phyloP scores from a whole-genome alignment of 2,329 filamentous ascomycete species.

The Curvularia spicifera region DNA sequence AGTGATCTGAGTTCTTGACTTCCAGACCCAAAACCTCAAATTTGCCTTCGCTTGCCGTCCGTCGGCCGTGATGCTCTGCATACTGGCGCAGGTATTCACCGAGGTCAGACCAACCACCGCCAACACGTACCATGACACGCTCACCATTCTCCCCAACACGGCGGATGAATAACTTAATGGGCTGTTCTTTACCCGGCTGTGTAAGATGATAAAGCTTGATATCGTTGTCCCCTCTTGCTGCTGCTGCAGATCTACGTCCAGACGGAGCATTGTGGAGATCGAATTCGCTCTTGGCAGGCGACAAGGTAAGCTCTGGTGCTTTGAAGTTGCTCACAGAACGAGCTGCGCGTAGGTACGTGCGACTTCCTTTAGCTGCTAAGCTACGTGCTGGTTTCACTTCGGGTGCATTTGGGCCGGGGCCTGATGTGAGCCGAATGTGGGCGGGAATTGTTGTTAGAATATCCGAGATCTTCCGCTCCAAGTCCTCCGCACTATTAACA shows the following conservation, averaged over 20 bases:
- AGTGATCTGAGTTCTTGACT: constrained; percentile 34
- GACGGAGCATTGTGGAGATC: constrained; percentile 34
- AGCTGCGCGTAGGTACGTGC: constrained; percentile 40
- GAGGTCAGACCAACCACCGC: constrained; percentile 96
- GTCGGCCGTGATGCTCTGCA: constrained; percentile 86
- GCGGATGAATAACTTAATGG: constrained; percentile 93
- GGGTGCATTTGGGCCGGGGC: constrained; percentile 38
- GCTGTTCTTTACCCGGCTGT: constrained; percentile 79
- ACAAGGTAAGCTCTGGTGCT: constrained; percentile 47
- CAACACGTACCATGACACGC: constrained; percentile 96
- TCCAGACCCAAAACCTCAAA: constrained; percentile 63
- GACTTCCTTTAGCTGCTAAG: constrained; percentile 38
- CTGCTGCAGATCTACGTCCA: constrained; percentile 39
- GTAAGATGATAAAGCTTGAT: constrained; percentile 94
- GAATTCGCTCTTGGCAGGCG: constrained; percentile 45
- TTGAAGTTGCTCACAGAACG: constrained; percentile 43
- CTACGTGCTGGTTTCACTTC: constrained; percentile 39
- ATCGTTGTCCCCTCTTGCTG: constrained; percentile 58
- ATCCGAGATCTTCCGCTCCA: constrained; percentile 80
- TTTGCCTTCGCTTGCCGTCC: constrained; percentile 61
- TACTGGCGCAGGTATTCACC: constrained; percentile 95
- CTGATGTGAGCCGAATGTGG: constrained; percentile 72
- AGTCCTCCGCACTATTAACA: constrained; percentile 59
- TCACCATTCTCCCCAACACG: constrained; percentile 89
- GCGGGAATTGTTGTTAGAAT: constrained; percentile 80